Base-by-base conservation (phyloP, 2,329 filamentous ascomycete species). In the Corniculantispora saksenae region DNA sequence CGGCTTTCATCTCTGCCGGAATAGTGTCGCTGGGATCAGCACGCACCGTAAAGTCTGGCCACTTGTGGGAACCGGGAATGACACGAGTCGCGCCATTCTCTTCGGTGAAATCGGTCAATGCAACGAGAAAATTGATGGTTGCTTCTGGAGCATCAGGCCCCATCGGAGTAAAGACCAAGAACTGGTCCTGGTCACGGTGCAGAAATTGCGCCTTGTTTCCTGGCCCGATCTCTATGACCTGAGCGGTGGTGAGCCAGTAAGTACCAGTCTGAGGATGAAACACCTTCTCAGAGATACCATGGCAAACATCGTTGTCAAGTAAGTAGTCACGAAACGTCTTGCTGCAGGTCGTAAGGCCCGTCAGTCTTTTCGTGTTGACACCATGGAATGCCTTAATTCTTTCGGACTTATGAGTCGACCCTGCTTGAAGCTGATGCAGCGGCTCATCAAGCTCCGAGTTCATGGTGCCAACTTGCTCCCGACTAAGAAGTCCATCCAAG, bases 211-310 rank as follows among this genome's bases (percentile, higher is more conserved):
- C 71, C 32, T 67, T 67, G 64, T 66, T 70, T 13, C 66, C 64
- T 9, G 69, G 69, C 3, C 69, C 70, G 35, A 72, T 69, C 23
- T 72, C 69, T 55, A 73, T 72, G 57, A 70, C 61, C 48, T 70
- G 69, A 3, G 69, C 71, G 12, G 69, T 68, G 56, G 67, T 69
- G 59, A 72, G 66, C 72, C 72, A 74, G 68, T 73, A 74, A 19
- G 68, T 69, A n/a, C 72, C 72, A 0, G 70, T 69, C 35, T 73
- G 71, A 40, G 68, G 61, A 3, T 60, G 38, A 57, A 71, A 73
- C 51, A 73, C 67, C 17, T 67, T 67, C 54, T 71, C 67, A 57
- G 67, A 72, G n/a, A 72, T 43, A 23, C 68, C 32, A 63, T 75
- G 73, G 29, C 74, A 68, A 32, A 73, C 50, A 27, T 74, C 69